phyloP scores from a whole-genome alignment of 495 filamentous ascomycete species.

The Aspergillus haitiensis region DNA sequence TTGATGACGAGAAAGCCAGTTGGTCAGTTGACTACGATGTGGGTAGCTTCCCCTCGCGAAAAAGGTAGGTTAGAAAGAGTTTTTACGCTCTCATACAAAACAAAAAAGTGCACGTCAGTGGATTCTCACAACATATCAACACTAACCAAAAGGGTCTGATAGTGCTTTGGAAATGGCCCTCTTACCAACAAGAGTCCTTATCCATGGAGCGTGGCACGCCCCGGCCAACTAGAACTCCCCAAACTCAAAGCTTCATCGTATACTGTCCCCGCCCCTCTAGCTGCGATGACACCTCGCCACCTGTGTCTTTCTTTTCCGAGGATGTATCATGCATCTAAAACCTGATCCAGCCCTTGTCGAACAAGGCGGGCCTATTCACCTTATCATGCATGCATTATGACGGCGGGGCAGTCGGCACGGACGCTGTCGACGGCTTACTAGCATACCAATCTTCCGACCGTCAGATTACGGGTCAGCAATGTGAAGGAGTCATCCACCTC shows the following conservation, averaged over 20 bases:
- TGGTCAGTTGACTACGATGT: no score
- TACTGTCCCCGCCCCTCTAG: constrained; percentile 38
- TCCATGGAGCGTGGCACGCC: constrained; percentile 48
- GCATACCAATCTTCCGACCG: constrained; percentile 19
- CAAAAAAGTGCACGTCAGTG: no score
- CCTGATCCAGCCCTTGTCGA: constrained; percentile 26
- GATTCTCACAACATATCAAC: not conserved
- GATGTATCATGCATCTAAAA: constrained; percentile 31
- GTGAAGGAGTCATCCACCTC: constrained; percentile 42
- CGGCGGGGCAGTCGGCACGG: constrained; percentile 40
- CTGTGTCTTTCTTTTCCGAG: constrained; percentile 28
- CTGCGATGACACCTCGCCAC: constrained; percentile 28
- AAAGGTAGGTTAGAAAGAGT: no score
- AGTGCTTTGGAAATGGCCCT: not conserved
- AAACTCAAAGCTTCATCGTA: constrained; percentile 34
- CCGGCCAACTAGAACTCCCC: constrained; percentile 40
- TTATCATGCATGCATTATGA: constrained; percentile 47
- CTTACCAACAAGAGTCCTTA: constrained; percentile 37
- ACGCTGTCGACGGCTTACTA: constrained; percentile 33
- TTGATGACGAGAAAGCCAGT: no score
- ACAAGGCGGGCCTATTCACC: constrained; percentile 29
- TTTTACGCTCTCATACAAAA: no score
- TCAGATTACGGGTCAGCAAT: constrained; percentile 14
- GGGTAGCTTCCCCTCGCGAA: no score
- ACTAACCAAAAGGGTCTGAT: not conserved